Conservation (phyloP, 192 early-diverging fungal species). For the Phlyctochytrium planicorne region DNA sequence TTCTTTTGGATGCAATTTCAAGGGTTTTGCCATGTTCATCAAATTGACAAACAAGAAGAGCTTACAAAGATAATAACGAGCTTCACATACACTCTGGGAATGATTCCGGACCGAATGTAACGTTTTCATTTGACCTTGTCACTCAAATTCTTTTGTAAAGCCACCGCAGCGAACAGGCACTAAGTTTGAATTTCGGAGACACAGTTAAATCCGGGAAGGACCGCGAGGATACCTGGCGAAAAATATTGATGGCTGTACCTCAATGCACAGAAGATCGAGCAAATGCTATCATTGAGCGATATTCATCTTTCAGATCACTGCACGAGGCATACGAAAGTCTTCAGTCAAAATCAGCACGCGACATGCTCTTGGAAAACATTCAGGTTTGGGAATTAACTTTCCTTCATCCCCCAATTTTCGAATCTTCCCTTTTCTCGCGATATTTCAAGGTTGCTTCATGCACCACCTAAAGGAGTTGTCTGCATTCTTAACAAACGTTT, state of each 20-base stretch:
- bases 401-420: not conserved
- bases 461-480: too few relatives aligned
- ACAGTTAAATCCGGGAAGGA: constrained; percentile 24
- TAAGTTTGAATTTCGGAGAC: constrained; percentile 27
- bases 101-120: constrained; percentile 26
- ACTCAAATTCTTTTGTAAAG: not conserved
- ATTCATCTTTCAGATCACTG: constrained; percentile 19
- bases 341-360: constrained; percentile 1
- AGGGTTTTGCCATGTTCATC: constrained; percentile 22
- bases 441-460: too few relatives aligned
- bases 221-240: constrained; percentile 18
- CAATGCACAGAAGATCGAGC: constrained; percentile 17
- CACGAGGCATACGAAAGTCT: constrained; percentile 10
- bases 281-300: constrained; percentile 14
- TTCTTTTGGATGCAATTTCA: constrained; percentile 30
- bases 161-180: constrained; percentile 14
- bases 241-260: constrained; percentile 24
- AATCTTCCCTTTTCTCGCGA: not conserved
- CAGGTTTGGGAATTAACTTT: constrained; percentile 1
- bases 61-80: constrained; percentile 3
- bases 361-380: constrained; percentile 17
- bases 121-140: not conserved
- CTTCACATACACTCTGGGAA: constrained; percentile 20
- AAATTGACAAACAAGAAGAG: constrained; percentile 12
- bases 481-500: too few relatives aligned